Evolutionary conservation across 805 yeast genomes (phyloP).

Genomic region (Phaffomyces antillensis): DNA sequence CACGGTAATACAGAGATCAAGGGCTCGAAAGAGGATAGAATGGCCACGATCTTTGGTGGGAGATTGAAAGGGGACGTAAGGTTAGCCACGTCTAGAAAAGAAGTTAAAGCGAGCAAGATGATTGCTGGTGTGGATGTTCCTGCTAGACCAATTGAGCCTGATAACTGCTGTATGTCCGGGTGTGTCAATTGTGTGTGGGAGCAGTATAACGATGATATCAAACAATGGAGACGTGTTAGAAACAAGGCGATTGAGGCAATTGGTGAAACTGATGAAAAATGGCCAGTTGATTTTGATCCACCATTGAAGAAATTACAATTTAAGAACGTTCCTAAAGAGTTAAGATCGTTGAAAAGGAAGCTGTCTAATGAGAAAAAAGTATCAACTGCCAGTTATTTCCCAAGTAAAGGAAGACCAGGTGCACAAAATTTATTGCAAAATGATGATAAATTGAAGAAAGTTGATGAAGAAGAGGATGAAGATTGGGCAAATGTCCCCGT

Average conservation of each 20-base stretch:
- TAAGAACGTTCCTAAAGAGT: conserved; percentile 37
- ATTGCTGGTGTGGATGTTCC: conserved; percentile 73
- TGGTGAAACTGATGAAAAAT: conserved; percentile 35
- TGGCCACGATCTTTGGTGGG: conserved; percentile 48
- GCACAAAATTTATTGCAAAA: conserved; percentile 23
- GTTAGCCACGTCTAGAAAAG: conserved; percentile 28
- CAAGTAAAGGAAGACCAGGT: conserved; percentile 25
- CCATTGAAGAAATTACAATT: conserved; percentile 36
- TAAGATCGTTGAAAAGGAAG: conserved; percentile 24
- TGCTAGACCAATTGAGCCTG: conserved; percentile 81
- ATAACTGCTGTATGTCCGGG: conserved; percentile 96
- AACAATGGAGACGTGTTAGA: conserved; percentile 67
- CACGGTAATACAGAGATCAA: conserved; percentile 26
- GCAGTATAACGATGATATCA: conserved; percentile 76
- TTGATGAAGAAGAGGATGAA: conserved; percentile 33
- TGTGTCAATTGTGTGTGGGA: conserved; percentile 98
- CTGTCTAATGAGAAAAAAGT: conserved; percentile 18
- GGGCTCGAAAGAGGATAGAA: conserved; percentile 39
- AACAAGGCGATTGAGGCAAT: conserved; percentile 49
- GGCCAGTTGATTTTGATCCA: conserved; percentile 65
- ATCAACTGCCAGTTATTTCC: conserved; percentile 27
- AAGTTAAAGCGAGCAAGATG: conserved; percentile 12
- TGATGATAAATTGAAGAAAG: conserved; percentile 11
- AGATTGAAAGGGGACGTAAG: conserved; percentile 47
- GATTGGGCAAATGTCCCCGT: conserved; percentile 61